A percentile compares a stretch with the other conserved stretches of the same genome.
Conservation (phyloP, 2,329 filamentous ascomycete genomes). For the Neofusicoccum parvum region DNA sequence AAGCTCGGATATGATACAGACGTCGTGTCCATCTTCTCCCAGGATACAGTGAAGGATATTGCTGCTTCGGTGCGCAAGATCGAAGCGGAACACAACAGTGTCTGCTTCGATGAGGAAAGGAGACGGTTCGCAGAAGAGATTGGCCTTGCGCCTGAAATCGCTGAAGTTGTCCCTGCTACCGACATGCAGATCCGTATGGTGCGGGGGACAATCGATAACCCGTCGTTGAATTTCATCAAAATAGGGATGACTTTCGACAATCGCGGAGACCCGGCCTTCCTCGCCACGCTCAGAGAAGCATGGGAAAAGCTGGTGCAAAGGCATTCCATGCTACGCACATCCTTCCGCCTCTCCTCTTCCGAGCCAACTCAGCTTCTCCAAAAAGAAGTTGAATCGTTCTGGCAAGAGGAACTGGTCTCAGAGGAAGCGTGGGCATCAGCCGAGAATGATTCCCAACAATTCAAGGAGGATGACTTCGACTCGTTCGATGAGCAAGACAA, state of each 20-base stretch:
- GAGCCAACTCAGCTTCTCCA: constrained; percentile 1
- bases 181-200: constrained; percentile 15
- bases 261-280: neutral
- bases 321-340: constrained; percentile 4
- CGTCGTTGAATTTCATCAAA: constrained; percentile 5
- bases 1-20: neutral
- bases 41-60: neutral
- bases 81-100: neutral
- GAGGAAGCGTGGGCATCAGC: neutral
- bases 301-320: neutral
- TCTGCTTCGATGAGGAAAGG: neutral
- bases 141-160: neutral
- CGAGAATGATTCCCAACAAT: neutral
- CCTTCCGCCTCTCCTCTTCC: neutral
- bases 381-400: neutral
- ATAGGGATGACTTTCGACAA: constrained; percentile 7
- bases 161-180: neutral
- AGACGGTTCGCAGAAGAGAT: neutral
- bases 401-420: neutral
- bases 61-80: neutral
- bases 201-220: neutral
- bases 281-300: neutral
- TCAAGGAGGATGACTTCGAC: neutral
- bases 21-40: neutral
- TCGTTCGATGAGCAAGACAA: neutral